Evolutionary conservation across 345 rosid species (phyloP), one percentile per base, ranked within the genome.

Genomic region (Eucalyptus globulus): DNA sequence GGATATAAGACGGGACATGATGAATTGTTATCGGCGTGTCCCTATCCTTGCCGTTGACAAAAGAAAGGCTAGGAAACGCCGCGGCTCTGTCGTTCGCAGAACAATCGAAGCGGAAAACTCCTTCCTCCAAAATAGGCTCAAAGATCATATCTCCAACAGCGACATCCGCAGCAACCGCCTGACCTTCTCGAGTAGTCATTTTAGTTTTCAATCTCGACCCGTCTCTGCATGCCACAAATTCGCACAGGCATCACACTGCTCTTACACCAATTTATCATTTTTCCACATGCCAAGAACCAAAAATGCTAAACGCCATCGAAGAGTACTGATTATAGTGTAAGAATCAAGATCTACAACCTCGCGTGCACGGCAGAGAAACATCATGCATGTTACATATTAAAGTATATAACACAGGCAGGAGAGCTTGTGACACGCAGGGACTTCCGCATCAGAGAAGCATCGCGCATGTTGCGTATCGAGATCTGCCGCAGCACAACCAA

Each of bases 51-150:
- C 91, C 87, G 90, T 90, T 90, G 72, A 80, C 90, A 91, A 97
- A 97, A 6, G 99, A 97, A 54, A 95, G 90, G 91, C 97, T 96
- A 17, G 97, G 99, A 91, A 88, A 90, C 5, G 94, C 96, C 31
- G 95, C 94, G 44, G 89, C 91, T 91, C 94, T 94, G 85, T 95
- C 92, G 34, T 93, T 91, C 31, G 88, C 87, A 11, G 95, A 95
- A 89, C 95, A 94, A 89, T 97, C 98, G 89, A 96, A 96, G 34
- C 98, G 90, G 91, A 97, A 97, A 92, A 96, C 92, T 51, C 96
- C 97, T 24, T 94, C 88, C 91, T 94, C 98, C 94, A 96, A 89
- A 45, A 97, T 95, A 7, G 97, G 94, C 94, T 94, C 91, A 91
- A 89, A 97, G 89, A 95, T 92, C 99, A 96, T 96, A 53, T 93